phyloP scores from a whole-genome alignment of 2,329 filamentous ascomycete species.

The Fusarium sp. region DNA sequence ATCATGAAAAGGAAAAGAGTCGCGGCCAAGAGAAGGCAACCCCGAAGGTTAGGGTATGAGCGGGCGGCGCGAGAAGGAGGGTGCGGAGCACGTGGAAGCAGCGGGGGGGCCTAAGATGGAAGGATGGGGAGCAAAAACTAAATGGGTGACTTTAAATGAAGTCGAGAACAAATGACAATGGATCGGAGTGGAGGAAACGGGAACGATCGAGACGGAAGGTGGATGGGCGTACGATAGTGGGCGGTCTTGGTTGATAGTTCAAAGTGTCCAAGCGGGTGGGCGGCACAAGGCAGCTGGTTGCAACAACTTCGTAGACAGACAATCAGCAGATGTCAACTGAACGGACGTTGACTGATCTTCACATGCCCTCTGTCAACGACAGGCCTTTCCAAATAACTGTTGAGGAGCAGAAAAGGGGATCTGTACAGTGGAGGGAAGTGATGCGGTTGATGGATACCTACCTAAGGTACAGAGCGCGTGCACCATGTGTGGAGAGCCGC shows the following conservation, averaged over 20 bases:
- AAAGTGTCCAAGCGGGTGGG: constrained; percentile 18
- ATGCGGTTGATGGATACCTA: constrained; percentile 11
- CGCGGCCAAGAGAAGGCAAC: constrained; percentile 25
- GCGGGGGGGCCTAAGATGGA: constrained; percentile 28
- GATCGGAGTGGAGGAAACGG: constrained; percentile 18
- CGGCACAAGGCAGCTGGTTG: constrained; percentile 1
- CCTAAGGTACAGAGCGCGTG: constrained; percentile 3
- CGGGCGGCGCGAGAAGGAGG: constrained; percentile 28
- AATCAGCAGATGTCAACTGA: constrained; percentile 2
- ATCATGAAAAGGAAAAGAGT: constrained; percentile 41
- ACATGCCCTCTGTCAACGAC: constrained; percentile 10
- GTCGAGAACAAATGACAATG: constrained; percentile 30
- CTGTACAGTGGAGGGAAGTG: not conserved
- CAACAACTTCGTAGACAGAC: not conserved
- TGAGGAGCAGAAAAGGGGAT: not conserved
- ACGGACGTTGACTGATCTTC: not conserved
- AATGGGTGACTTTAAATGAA: constrained; percentile 18
- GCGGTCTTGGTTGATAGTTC: constrained; percentile 13
- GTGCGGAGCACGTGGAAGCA: constrained; percentile 38
- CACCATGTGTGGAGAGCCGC: constrained; percentile 20
- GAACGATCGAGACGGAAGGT: constrained; percentile 23
- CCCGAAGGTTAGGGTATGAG: constrained; percentile 22
- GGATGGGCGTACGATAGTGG: constrained; percentile 19
- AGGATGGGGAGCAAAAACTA: constrained; percentile 24
- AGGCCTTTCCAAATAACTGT: not conserved